These are phyloP conservation scores for Bryum argenteum DNA, from an alignment of 225 moss, liverwort and hornwort species.

Conservation along the genomic window DNA sequence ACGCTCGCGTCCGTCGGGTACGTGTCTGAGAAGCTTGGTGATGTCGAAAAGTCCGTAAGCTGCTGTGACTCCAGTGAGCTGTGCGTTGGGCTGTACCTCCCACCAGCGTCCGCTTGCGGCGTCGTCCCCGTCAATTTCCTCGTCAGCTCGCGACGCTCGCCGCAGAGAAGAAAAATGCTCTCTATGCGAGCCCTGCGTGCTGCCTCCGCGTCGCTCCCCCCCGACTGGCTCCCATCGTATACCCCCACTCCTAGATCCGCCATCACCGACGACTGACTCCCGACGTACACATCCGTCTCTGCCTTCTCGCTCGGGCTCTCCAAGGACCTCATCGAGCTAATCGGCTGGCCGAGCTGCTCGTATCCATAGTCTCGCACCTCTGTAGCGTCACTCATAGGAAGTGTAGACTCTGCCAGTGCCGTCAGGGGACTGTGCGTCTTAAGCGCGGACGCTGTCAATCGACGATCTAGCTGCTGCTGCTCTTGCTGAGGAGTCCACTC, in stretches of 20 bases:
- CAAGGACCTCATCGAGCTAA: conserved; percentile 47
- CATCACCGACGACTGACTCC: conserved; percentile 62
- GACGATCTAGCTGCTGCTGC: conserved; percentile 16
- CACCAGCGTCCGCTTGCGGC: conserved; percentile 20
- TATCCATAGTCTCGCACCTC: conserved; percentile 6
- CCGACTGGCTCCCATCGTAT: conserved; percentile 9
- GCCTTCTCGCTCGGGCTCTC: conserved; percentile 33
- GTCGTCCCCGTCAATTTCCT: conserved; percentile 46
- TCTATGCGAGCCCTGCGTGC: conserved; percentile 21
- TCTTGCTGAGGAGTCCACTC: conserved; percentile 39
- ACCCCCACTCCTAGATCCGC: conserved; percentile 77
- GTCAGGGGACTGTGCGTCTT: conserved; percentile 50
- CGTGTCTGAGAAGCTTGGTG: conserved; percentile 50
- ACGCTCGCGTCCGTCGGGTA: conserved; percentile 52
- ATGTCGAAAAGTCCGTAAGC: conserved; percentile 53
- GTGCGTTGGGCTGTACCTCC: conserved; percentile 48
- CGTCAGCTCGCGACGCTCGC: conserved; percentile 78
- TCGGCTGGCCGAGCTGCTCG: conserved; percentile 26
- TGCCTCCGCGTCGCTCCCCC: conserved; percentile 61
- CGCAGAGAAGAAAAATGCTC: conserved; percentile 86
- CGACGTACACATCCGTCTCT: conserved; percentile 28
- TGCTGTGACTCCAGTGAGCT: conserved; percentile 50
- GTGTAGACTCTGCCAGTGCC: conserved; percentile 31
- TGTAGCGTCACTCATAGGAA: not conserved
- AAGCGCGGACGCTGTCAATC: conserved; percentile 12